Evolutionary conservation across 2,329 filamentous ascomycete genomes (phyloP).

Genomic region (Saccharata proteae): DNA sequence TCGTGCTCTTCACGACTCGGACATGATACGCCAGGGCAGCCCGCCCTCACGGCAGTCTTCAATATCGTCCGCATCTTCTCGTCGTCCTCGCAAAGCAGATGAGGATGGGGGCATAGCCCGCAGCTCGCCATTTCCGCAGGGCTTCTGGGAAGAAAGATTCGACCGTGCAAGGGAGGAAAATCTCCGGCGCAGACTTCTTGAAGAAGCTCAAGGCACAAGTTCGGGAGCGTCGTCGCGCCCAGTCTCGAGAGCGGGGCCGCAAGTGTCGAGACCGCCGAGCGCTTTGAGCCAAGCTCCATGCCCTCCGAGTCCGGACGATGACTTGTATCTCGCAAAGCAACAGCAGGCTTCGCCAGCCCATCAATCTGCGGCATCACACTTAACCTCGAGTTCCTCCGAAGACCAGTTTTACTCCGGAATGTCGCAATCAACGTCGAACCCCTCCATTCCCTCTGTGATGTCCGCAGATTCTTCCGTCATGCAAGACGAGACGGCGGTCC

Average conservation of each 20-base stretch:
- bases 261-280: conserved; percentile 12
- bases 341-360: not conserved
- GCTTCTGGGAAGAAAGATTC: conserved; percentile 18
- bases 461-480: conserved; percentile 35
- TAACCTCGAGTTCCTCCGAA: conserved; percentile 36
- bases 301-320: conserved; percentile 37
- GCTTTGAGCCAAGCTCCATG: conserved; percentile 24
- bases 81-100: conserved; percentile 9
- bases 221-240: conserved; percentile 13
- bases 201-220: conserved; percentile 19
- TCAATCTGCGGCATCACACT: conserved; percentile 8
- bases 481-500: conserved; percentile 19
- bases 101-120: conserved; percentile 6
- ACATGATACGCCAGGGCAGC: conserved; percentile 11
- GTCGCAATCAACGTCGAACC: conserved; percentile 38
- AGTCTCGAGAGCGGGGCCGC: conserved; percentile 14
- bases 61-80: conserved; percentile 25
- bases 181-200: conserved; percentile 20
- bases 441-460: conserved; percentile 39
- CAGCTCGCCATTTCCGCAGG: conserved; percentile 4
- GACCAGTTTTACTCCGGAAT: conserved; percentile 34
- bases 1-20: conserved; percentile 12
- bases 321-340: conserved; percentile 11
- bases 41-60: conserved; percentile 27
- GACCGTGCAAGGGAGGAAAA: conserved; percentile 27